Evolutionary conservation across 2,329 filamentous ascomycete genomes (phyloP), one percentile per base, ranked within the genome.

Genomic region (Hypoxylon sp.): DNA sequence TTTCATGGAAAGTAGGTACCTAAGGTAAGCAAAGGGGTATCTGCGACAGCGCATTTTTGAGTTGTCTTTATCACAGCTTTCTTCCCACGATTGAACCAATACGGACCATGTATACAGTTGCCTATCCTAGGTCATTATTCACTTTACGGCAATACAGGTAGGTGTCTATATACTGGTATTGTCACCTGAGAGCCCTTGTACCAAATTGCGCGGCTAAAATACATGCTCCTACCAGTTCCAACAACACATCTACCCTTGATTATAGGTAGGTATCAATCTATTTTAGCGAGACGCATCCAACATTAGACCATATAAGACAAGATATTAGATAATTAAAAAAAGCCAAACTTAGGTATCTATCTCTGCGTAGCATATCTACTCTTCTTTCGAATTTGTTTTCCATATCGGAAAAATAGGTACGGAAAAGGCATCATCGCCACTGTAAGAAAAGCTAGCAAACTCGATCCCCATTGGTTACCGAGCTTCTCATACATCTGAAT

Each of bases 401-500:
- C 88, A 68, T 86, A 88, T 48, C 81, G 82, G 80, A 89, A 91
- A 67, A 90, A 90, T 6, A 90, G 75, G 73, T 86, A 89, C 3
- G 89, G 89, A 67, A 91, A 90, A 0, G 89, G 89, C 78, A 89
- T 81, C 86, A 91, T 89, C 54, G 80, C 84, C 2, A 91, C 75
- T 0, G 88, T 87, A 58, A 91, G 74, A 70, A 91, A 91, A 1
- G 84, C 89, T 49, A 91, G 79, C 46, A 91, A 77, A 44, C 83
- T 88, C 0, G 88, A 87, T 6, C 88, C 89, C 92, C 92, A 94
- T 68, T 91, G 88, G 65, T 90, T 87, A 14, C 92, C 92, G 25
- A 95, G 83, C 27, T 81, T 85, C 7, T 86, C 78, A 76, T 94
- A 95, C 90, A 95, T 89, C 72, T 90, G 91, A 30, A 88, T 86